Base-by-base conservation (phyloP, 306 rosid genomes). In the Pyrus pyrifolia region DNA sequence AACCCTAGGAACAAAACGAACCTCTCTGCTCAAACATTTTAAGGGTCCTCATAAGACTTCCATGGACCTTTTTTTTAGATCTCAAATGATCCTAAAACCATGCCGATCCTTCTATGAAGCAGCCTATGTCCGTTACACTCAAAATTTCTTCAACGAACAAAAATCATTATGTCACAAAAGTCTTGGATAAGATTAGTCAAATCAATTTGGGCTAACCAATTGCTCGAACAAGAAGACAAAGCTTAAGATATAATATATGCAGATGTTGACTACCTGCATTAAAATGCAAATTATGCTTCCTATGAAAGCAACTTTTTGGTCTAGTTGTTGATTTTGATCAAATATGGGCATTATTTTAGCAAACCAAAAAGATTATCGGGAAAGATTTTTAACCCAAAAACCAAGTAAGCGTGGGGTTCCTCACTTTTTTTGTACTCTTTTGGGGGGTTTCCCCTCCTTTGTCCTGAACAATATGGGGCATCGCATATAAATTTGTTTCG, bases 1-100 rank as follows among this genome's bases (percentile, higher is more conserved):
- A 38, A 38, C 10, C 2, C 0, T 38, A 1, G 9, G 42, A 38
- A 38, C 2, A 38, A 0, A 38, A 38, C 2, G 10, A 8, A 7
- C 42, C 0, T 7, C 2, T 0, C 0, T 38, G 2, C 42, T 0
- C 2, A 38, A 7, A 38, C 42, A 38, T 38, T 38, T 38, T 0
- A 7, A 38, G 10, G 10, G 2, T 38, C 42, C 8, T 35, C 2
- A 38, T 0, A 38, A 38, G 7, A 0, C 9, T 38, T 38, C 0
- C 2, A 38, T 38, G 2, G 10, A 6, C 0, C 2, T 7, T 7
- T 38, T 33, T 38, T 2, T 38, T 0, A 38, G 2, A 38, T 38
- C 42, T 38, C 9, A 0, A 0, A 0, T 38, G 42, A 38, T 38
- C 10, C 2, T 1, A 0, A 38, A 7, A 38, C 42, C 42, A 38